A percentile compares a stretch with the other conserved stretches of the same genome.
Evolutionary conservation across 176 grass and related monocot genomes (phyloP).

Genomic region (Juncus inflexus): DNA sequence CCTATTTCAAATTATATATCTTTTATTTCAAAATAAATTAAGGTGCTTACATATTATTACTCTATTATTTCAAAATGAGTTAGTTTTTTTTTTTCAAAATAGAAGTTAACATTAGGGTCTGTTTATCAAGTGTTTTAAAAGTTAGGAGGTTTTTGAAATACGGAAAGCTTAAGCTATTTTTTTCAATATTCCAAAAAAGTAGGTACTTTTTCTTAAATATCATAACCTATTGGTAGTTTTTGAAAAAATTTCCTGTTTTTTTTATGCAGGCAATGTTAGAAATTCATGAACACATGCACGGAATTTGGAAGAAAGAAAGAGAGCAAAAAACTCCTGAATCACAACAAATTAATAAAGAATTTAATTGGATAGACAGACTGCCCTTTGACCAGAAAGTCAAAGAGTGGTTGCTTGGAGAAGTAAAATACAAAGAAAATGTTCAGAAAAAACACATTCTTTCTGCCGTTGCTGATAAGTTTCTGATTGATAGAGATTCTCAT

Average conservation of each 20-base stretch:
- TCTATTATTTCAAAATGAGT: too few species aligned
- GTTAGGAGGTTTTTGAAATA: too few species aligned
- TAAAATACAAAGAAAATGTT: conserved; percentile 75
- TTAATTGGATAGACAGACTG: conserved; percentile 83
- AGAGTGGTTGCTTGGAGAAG: conserved; percentile 93
- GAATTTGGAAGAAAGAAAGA: conserved; percentile 65
- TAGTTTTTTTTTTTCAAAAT: too few species aligned
- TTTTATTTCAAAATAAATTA: too few species aligned
- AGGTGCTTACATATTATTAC: too few species aligned
- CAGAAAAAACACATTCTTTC: conserved; percentile 90
- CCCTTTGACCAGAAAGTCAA: conserved; percentile 81
- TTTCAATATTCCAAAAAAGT: too few species aligned
- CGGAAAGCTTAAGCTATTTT: too few species aligned
- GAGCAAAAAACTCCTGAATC: conserved; percentile 24
- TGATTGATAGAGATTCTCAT: conserved; percentile 75
- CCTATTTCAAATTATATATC: background rate
- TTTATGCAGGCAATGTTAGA: conserved; percentile 75
- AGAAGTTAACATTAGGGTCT: too few species aligned
- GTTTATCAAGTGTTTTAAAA: background rate
- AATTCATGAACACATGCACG: conserved; percentile 97
- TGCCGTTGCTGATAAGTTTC: conserved; percentile 90
- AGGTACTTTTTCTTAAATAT: too few species aligned
- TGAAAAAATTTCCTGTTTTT: too few species aligned
- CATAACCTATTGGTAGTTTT: too few species aligned
- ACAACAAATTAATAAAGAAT: conserved; percentile 36